Conservation (phyloP, 306 rosid genomes). For the Sicyos edulis region DNA sequence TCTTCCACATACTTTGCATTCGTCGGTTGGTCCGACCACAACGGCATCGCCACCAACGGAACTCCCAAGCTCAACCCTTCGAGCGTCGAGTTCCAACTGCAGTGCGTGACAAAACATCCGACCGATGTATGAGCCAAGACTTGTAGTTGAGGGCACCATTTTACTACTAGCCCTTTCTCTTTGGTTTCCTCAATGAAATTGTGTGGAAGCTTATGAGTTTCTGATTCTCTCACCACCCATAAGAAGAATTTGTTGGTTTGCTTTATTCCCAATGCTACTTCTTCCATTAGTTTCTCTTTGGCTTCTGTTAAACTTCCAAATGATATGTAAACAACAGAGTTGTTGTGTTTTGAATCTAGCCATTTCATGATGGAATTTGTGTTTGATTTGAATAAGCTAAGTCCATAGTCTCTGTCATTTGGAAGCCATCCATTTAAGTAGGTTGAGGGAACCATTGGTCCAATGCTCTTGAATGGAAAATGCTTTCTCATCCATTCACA, state of each 20-base stretch:
- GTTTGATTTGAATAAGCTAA: conserved; percentile 1
- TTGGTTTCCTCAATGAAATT: neutral
- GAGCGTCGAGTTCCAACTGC: too few species aligned
- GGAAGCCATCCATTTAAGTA: conserved; percentile 22
- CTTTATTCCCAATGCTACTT: neutral
- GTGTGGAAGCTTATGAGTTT: neutral
- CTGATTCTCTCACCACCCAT: conserved; percentile 19
- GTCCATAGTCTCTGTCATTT: conserved; percentile 23
- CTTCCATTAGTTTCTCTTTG: neutral
- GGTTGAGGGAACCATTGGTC: conserved; percentile 29
- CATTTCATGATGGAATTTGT: conserved; percentile 17
- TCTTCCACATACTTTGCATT: too few species aligned
- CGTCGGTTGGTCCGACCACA: too few species aligned
- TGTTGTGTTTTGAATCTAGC: conserved; percentile 6
- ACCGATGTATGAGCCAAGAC: too few species aligned
- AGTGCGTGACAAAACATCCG: too few species aligned
- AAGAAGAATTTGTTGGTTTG: neutral
- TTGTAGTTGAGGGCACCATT: too few species aligned
- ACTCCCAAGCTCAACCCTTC: too few species aligned
- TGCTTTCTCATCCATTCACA: conserved; percentile 19
- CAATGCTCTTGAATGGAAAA: conserved; percentile 23
- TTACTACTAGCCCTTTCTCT: neutral
- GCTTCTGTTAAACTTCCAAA: neutral
- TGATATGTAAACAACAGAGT: neutral
- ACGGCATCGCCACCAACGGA: too few species aligned